phyloP scores from a whole-genome alignment of 1,139 yeast species.

The Taiozyma sp. region DNA sequence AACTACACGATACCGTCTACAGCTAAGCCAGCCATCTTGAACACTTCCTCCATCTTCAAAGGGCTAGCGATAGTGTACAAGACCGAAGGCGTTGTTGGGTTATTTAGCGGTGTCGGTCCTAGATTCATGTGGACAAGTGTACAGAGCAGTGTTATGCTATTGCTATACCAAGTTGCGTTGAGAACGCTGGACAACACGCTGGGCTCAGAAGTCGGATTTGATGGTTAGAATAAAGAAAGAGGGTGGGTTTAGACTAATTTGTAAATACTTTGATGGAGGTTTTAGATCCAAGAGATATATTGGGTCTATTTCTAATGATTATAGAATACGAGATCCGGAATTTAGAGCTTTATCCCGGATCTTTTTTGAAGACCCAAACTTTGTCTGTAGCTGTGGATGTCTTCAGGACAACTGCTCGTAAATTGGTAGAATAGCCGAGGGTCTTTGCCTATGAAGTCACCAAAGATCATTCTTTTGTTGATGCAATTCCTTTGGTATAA shows the following conservation, averaged over 20 bases:
- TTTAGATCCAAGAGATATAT: too few relatives aligned
- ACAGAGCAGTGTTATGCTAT: conserved; percentile 91
- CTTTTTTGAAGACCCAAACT: too few relatives aligned
- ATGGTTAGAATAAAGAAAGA: not conserved
- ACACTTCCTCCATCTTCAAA: conserved; percentile 48
- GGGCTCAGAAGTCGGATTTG: not conserved
- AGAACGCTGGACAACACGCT: conserved; percentile 23
- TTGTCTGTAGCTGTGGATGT: too few relatives aligned
- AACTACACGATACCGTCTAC: conserved; percentile 19
- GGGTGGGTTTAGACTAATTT: not conserved
- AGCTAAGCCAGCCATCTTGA: conserved; percentile 30
- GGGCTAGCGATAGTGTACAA: conserved; percentile 65
- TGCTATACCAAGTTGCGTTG: conserved; percentile 61
- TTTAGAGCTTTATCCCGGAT: too few relatives aligned
- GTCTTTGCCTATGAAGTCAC: too few relatives aligned
- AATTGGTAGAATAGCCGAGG: too few relatives aligned
- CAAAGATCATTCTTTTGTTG: too few relatives aligned
- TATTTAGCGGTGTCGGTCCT: conserved; percentile 95
- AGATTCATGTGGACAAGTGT: conserved; percentile 94
- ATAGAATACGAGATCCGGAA: too few relatives aligned
- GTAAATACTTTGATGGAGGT: not conserved
- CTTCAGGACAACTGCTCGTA: too few relatives aligned
- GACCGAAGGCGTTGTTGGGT: conserved; percentile 71
- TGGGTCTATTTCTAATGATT: too few relatives aligned
- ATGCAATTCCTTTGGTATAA: too few relatives aligned